Conservation (phyloP, 2,329 filamentous ascomycete genomes). For the Tothia fuscella region DNA sequence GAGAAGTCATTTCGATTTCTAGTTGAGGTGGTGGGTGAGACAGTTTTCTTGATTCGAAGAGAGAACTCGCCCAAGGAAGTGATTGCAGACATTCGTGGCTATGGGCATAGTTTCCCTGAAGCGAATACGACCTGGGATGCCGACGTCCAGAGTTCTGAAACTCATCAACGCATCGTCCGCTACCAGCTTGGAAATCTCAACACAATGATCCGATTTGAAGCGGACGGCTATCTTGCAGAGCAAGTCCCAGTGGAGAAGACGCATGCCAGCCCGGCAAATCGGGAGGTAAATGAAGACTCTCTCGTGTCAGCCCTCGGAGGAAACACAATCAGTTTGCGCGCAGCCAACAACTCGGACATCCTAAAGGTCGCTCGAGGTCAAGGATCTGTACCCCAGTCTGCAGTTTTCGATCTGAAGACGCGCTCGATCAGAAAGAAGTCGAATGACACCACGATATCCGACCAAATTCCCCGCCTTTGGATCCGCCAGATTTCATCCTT, state of each 20-base stretch:
- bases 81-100: slow-evolving; percentile 46
- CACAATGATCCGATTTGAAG: slow-evolving; percentile 44
- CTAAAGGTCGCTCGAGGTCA: slow-evolving; percentile 18
- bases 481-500: slow-evolving; percentile 39
- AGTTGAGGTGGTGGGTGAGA: slow-evolving; percentile 43
- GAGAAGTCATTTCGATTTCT: slow-evolving; percentile 45
- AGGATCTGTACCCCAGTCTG: slow-evolving; percentile 26
- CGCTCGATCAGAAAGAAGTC: slow-evolving; percentile 16
- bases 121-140: slow-evolving; percentile 52
- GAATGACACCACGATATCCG: slow-evolving; percentile 24
- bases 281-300: not conserved
- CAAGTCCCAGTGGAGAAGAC: not conserved
- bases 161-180: slow-evolving; percentile 49
- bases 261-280: not conserved
- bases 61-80: slow-evolving; percentile 48
- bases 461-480: slow-evolving; percentile 37
- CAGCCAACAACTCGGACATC: not conserved
- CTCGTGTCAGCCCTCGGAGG: not conserved
- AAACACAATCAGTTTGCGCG: slow-evolving; percentile 10
- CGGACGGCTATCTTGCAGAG: slow-evolving; percentile 41
- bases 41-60: slow-evolving; percentile 51
- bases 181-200: slow-evolving; percentile 45
- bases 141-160: slow-evolving; percentile 41
- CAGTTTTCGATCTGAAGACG: slow-evolving; percentile 44
- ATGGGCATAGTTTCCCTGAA: slow-evolving; percentile 55